These are phyloP conservation scores for Neofusicoccum sp. DNA, from an alignment of 2,329 filamentous ascomycete genomes.

Conservation along the genomic window DNA sequence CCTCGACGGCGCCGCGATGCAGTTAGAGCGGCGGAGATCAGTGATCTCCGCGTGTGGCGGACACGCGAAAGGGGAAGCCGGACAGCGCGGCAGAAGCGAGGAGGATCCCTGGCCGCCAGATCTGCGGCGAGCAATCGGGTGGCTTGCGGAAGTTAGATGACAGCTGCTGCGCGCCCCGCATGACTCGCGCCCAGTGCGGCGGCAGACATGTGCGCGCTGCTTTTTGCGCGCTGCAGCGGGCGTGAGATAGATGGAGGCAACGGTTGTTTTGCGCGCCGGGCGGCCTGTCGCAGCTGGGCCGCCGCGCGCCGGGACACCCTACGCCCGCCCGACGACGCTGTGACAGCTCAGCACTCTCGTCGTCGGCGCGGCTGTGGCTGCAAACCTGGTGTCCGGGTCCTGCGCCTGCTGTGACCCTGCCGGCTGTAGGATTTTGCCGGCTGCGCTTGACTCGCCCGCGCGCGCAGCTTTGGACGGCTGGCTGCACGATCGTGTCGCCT, in stretches of 20 bases:
- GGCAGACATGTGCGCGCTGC: slow-evolving; percentile 4
- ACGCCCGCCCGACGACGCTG: slow-evolving; percentile 2
- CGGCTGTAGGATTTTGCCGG: slow-evolving; percentile 1
- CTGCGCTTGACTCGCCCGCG: neutral
- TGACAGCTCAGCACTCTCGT: slow-evolving; percentile 11
- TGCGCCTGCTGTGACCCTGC: slow-evolving; percentile 9
- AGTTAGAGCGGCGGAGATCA: slow-evolving; percentile 10
- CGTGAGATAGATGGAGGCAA: neutral
- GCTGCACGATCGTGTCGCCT: slow-evolving; percentile 22
- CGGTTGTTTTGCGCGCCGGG: slow-evolving; percentile 13
- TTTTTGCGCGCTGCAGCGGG: slow-evolving; percentile 9
- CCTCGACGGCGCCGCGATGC: neutral
- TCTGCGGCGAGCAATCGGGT: slow-evolving; percentile 13
- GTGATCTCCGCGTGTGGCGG: slow-evolving; percentile 13
- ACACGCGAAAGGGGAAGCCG: slow-evolving; percentile 16
- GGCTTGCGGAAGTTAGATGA: slow-evolving; percentile 15
- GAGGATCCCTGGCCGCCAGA: slow-evolving; percentile 2
- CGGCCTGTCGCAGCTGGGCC: neutral
- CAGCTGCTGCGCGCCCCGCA: slow-evolving; percentile 10
- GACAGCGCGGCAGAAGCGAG: slow-evolving; percentile 4
- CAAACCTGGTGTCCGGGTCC: slow-evolving; percentile 17
- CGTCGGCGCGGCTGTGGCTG: neutral
- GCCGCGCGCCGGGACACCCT: slow-evolving; percentile 2
- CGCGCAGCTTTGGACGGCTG: neutral
- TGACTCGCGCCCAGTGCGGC: slow-evolving; percentile 10